phyloP scores from a whole-genome alignment of 768 basidiomycete genomes.

The Mycena maculata region DNA sequence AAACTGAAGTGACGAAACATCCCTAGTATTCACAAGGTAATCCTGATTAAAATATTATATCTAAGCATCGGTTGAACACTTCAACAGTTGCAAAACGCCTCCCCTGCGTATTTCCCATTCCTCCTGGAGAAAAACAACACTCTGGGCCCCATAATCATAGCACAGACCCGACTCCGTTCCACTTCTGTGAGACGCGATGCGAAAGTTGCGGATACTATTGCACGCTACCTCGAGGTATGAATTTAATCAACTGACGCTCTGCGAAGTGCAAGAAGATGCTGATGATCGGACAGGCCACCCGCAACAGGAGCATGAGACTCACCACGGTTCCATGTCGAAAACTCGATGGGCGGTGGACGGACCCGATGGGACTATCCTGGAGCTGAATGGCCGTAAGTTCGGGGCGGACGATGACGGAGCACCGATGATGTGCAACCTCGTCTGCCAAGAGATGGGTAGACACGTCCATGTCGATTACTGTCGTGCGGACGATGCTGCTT shows the following conservation, averaged over 20 bases:
- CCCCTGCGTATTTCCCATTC: constrained; percentile 60
- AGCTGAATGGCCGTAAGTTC: constrained; percentile 68
- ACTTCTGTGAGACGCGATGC: constrained; percentile 68
- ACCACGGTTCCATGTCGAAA: constrained; percentile 72
- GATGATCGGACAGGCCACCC: constrained; percentile 57
- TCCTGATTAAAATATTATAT: background rate
- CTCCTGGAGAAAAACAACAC: constrained; percentile 56
- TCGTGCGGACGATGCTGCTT: constrained; percentile 48
- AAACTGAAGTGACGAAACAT: background rate
- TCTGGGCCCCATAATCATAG: constrained; percentile 62
- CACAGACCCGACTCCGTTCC: constrained; percentile 56
- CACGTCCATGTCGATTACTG: constrained; percentile 71
- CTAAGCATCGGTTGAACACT: background rate
- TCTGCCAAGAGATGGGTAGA: constrained; percentile 66
- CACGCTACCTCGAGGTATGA: constrained; percentile 63
- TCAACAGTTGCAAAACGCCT: constrained; percentile 60
- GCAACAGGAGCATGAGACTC: constrained; percentile 71
- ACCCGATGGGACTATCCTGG: constrained; percentile 59
- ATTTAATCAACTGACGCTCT: background rate
- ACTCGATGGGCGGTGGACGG: constrained; percentile 69
- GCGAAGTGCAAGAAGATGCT: background rate
- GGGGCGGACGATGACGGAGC: constrained; percentile 66
- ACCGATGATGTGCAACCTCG: constrained; percentile 71
- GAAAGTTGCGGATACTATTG: constrained; percentile 69
- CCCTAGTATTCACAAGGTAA: constrained; percentile 66